Conservation (phyloP, 805 yeast species). For the Saccharomycopsis oosterbeekiorum region DNA sequence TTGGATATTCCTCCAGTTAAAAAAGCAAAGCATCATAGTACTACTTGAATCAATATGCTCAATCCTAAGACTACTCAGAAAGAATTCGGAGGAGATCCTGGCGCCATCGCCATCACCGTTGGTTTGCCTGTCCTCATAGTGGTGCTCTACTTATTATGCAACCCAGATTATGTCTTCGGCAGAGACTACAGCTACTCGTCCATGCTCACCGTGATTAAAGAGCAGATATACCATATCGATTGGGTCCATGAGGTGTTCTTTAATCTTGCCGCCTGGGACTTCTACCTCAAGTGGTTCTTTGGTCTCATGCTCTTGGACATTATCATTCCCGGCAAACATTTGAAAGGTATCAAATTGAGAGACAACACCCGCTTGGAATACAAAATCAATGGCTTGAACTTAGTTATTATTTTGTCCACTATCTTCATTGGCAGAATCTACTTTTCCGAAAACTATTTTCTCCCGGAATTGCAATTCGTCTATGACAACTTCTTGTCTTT, state of each 20-base stretch:
- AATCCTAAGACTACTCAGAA: slow-evolving; percentile 65
- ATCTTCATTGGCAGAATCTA: slow-evolving; percentile 43
- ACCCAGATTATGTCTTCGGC: slow-evolving; percentile 43
- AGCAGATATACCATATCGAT: slow-evolving; percentile 22
- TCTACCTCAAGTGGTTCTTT: slow-evolving; percentile 65
- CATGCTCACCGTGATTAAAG: slow-evolving; percentile 32
- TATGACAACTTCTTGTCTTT: slow-evolving; percentile 61
- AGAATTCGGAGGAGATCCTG: slow-evolving; percentile 74
- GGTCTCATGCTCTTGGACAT: slow-evolving; percentile 54
- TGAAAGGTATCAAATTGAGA: slow-evolving; percentile 61
- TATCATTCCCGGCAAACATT: slow-evolving; percentile 51
- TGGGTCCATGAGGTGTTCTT: slow-evolving; percentile 27
- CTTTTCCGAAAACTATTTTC: slow-evolving; percentile 34
- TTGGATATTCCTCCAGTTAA: no score
- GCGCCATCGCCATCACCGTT: slow-evolving; percentile 56
- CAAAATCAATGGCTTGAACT: slow-evolving; percentile 74
- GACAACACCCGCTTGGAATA: slow-evolving; percentile 66
- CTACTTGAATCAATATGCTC: slow-evolving; percentile 20
- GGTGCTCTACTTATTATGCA: slow-evolving; percentile 49
- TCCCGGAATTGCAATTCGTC: slow-evolving; percentile 75
- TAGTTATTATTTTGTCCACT: slow-evolving; percentile 27
- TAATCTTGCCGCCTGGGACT: slow-evolving; percentile 45
- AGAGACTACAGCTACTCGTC: slow-evolving; percentile 34
- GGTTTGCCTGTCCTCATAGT: slow-evolving; percentile 60
- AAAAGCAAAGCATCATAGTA: no score